Conservation (phyloP, 345 rosid genomes). For the Combretum micranthum region DNA sequence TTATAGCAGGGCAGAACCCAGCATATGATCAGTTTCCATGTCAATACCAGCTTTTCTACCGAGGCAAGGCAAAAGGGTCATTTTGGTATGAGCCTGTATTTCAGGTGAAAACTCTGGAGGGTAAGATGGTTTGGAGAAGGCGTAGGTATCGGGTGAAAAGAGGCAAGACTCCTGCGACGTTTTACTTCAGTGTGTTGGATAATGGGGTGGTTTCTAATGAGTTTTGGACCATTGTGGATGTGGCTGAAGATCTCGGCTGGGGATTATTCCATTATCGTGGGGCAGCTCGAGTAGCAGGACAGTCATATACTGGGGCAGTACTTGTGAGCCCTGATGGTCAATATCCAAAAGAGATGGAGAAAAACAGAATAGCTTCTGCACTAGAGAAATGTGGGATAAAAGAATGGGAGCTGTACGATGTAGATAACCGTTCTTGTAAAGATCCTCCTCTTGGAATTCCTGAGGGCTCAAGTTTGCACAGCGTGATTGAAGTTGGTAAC, state of each 20-base stretch:
- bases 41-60: slow-evolving; percentile 83
- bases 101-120: slow-evolving; percentile 76
- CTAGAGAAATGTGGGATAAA: slow-evolving; percentile 75
- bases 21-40: slow-evolving; percentile 96
- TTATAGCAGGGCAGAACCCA: slow-evolving; percentile 88
- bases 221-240: slow-evolving; percentile 84
- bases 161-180: slow-evolving; percentile 60
- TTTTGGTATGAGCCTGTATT: slow-evolving; percentile 96
- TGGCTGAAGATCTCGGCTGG: slow-evolving; percentile 81
- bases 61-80: slow-evolving; percentile 85
- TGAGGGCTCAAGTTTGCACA: slow-evolving; percentile 62
- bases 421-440: slow-evolving; percentile 67
- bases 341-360: slow-evolving; percentile 47
- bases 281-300: slow-evolving; percentile 91
- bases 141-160: slow-evolving; percentile 78
- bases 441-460: slow-evolving; percentile 81
- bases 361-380: slow-evolving; percentile 33
- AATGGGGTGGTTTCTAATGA: slow-evolving; percentile 92
- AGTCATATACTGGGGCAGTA: slow-evolving; percentile 89
- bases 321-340: slow-evolving; percentile 78
- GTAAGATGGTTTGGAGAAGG: slow-evolving; percentile 73
- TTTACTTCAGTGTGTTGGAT: slow-evolving; percentile 76
- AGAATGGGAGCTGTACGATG: slow-evolving; percentile 82
- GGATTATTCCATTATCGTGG: slow-evolving; percentile 83
- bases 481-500: slow-evolving; percentile 23